A percentile compares a stretch with the other conserved stretches of the same genome.
These are phyloP conservation scores for Candida nitratophila DNA, from an alignment of 805 yeast species.

Conservation along the genomic window DNA sequence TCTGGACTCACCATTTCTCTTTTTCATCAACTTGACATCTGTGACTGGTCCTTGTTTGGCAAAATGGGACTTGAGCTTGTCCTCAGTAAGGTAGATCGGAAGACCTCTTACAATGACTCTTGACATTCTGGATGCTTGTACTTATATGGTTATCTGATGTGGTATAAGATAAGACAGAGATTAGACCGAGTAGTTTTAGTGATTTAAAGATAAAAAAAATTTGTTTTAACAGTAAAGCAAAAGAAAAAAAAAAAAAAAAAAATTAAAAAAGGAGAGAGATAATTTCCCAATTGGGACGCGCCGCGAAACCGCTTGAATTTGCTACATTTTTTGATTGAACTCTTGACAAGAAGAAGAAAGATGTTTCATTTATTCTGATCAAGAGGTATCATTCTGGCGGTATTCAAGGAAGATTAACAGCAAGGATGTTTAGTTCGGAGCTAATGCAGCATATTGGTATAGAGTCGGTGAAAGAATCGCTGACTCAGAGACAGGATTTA, in stretches of 20 bases:
- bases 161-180: too few species aligned
- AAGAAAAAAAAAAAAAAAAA: neutral
- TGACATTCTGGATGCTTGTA: constrained; percentile 38
- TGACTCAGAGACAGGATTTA: neutral
- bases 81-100: constrained; percentile 74
- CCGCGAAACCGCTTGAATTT: constrained; percentile 4
- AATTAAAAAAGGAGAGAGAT: too few species aligned
- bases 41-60: constrained; percentile 56
- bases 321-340: too few species aligned
- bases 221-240: neutral
- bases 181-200: neutral
- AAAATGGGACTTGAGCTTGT: constrained; percentile 62
- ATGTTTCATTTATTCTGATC: too few species aligned
- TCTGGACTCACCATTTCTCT: constrained; percentile 79
- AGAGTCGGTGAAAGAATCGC: neutral
- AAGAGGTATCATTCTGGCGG: too few species aligned
- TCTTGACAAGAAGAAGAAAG: too few species aligned
- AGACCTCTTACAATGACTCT: constrained; percentile 88
- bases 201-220: neutral
- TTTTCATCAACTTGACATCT: constrained; percentile 80
- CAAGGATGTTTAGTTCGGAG: neutral
- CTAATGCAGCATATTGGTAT: neutral
- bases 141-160: too few species aligned
- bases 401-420: constrained; percentile 2
- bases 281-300: neutral